Base-by-base conservation (phyloP, 1,284 basidiomycete species). In the Leccinum subrobustum region DNA sequence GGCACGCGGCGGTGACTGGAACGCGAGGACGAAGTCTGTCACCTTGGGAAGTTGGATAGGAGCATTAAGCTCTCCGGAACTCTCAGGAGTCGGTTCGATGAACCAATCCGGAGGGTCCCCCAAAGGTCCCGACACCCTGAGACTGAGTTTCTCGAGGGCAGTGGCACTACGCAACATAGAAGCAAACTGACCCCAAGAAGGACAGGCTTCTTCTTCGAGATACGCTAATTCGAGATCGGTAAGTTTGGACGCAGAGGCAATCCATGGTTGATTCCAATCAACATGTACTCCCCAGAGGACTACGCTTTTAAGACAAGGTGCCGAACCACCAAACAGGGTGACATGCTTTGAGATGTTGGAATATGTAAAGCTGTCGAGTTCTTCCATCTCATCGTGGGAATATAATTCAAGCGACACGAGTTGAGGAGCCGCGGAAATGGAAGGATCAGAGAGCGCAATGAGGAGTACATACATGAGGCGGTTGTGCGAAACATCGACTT, bases 271-370 rank as follows among this genome's bases (percentile, higher is more conserved):
- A 70, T 70, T 76, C 87, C 88, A 89, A 58, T 85, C 79, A 27
- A 89, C 67, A 60, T 88, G 86, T 2, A 88, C 83, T 35, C 85
- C 86, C 84, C 84, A 87, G 18, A 89, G 73, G 2, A 75, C 72
- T 20, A 82, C 69, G 6, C 71, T 66, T n/a, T 69, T 73, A 3
- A 89, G 72, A 14, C 73, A 77, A 2, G 87, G 87, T n/a, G 81
- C 81, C 42, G 76, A 72, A 0, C 84, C 84, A 18, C 78, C 69
- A 72, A 89, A 89, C 2, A 83, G 78, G 6, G 76, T 64, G 63
- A 82, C 77, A 23, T 72, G 73, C 71, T 57, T 67, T 66, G 52
- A 79, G 65, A 51, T 77, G 67, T 3, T 67, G 64, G 27, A 78
- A 77, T n/a, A 62, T 42, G 68, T 80, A 81, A n/a, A 59, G 57